Conservation (phyloP, 305 asterid species). For the Fraxinus greggii region DNA sequence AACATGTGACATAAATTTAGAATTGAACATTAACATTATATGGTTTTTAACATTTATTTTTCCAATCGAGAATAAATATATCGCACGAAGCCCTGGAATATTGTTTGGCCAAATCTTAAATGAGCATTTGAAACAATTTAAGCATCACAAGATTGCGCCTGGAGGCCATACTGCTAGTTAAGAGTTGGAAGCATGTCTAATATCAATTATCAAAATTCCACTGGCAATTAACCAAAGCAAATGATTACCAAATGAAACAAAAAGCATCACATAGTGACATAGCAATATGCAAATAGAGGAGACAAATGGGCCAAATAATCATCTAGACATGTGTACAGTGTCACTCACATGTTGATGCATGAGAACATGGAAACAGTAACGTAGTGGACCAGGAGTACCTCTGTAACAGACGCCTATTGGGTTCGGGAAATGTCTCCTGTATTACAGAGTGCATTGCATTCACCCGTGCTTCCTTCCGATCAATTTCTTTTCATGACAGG, state of each 20-base stretch:
- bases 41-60: neutral
- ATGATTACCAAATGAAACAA: neutral
- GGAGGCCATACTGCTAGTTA: neutral
- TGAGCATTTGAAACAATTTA: neutral
- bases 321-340: neutral
- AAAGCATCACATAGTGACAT: constrained; percentile 6
- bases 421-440: constrained; percentile 93
- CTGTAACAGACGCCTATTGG: constrained; percentile 91
- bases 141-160: neutral
- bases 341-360: constrained; percentile 2
- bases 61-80: neutral
- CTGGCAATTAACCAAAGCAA: constrained; percentile 21
- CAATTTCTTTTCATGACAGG: constrained; percentile 56
- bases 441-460: constrained; percentile 85
- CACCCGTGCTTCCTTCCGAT: constrained; percentile 79
- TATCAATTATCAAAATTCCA: constrained; percentile 1
- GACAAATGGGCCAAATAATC: constrained; percentile 14
- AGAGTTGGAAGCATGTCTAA: constrained; percentile 1
- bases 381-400: constrained; percentile 49
- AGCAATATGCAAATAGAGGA: constrained; percentile 14
- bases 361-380: constrained; percentile 16
- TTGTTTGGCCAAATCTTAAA: neutral
- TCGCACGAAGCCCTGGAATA: neutral
- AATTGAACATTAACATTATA: neutral
- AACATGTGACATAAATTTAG: neutral